Conservation (phyloP, 768 basidiomycete species). For the Tulasnella sp. region DNA sequence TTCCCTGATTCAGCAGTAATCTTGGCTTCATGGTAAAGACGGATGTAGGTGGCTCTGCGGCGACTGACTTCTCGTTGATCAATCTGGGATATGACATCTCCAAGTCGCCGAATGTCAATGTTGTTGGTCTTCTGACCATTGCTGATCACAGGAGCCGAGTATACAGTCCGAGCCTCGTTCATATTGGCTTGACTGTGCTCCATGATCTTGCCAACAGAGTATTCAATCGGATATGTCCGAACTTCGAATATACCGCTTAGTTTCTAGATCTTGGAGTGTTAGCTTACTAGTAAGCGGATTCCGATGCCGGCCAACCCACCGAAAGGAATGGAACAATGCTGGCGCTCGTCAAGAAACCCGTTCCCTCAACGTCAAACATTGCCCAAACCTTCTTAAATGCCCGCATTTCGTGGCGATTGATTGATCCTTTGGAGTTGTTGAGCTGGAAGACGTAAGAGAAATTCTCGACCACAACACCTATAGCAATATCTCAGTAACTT, state of each 20-base stretch:
- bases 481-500: constrained; percentile 2
- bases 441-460: constrained; percentile 93
- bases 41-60: constrained; percentile 57
- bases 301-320: constrained; percentile 47
- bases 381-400: constrained; percentile 93
- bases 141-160: constrained; percentile 22
- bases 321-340: constrained; percentile 70
- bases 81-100: constrained; percentile 45
- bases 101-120: constrained; percentile 54
- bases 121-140: constrained; percentile 24
- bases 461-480: constrained; percentile 86
- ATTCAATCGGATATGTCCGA: constrained; percentile 65
- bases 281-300: neutral
- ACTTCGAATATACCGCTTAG: constrained; percentile 82
- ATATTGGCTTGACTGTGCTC: constrained; percentile 34
- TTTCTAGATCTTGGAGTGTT: constrained; percentile 40
- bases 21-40: constrained; percentile 78
- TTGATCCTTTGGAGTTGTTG: constrained; percentile 64
- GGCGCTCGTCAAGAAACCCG: constrained; percentile 60
- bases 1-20: constrained; percentile 57
- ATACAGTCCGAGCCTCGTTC: constrained; percentile 15
- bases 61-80: constrained; percentile 52
- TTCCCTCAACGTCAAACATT: constrained; percentile 64
- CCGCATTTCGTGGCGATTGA: constrained; percentile 86
- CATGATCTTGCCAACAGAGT: constrained; percentile 48